A percentile compares a stretch with the other conserved stretches of the same genome.
Conservation (phyloP, 139 green algal genomes). For the Closterium sp. region DNA sequence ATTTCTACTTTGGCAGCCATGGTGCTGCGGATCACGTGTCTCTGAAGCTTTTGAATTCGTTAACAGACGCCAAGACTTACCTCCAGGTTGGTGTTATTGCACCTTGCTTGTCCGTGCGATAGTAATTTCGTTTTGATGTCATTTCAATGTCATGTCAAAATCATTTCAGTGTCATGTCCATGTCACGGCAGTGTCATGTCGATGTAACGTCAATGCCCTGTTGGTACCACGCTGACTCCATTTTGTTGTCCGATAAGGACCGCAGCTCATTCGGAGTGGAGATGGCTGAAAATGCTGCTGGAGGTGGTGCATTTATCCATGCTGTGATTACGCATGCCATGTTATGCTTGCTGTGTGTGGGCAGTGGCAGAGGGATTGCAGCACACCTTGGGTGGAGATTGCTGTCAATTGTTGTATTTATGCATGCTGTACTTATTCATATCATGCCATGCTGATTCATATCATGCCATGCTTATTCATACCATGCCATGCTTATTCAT, state of each 20-base stretch:
- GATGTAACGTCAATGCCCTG: neutral
- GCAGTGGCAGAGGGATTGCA: too few species aligned
- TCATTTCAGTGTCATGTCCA: neutral
- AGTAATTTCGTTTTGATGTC: neutral
- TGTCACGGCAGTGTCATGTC: neutral
- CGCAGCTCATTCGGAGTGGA: too few species aligned
- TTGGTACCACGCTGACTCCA: neutral
- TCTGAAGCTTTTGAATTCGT: slow-evolving; percentile 66
- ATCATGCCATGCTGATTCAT: neutral
- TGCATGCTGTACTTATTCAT: too few species aligned
- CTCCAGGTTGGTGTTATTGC: neutral
- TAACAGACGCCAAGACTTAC: slow-evolving; percentile 65
- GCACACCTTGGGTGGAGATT: too few species aligned
- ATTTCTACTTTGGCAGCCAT: slow-evolving; percentile 91
- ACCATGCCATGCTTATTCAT: too few species aligned
- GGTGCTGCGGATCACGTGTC: slow-evolving; percentile 67
- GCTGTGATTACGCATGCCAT: neutral
- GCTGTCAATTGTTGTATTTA: too few species aligned
- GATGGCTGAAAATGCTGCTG: too few species aligned
- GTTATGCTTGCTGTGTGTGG: too few species aligned
- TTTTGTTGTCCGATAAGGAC: neutral
- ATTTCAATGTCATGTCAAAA: neutral
- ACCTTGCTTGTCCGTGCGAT: neutral
- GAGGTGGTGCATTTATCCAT: too few species aligned
- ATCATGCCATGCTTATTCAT: neutral